Percentiles rank a stretch among this genome's conserved stretches.
Conservation (phyloP, 345 rosid genomes). For the Arabis hirsuta region DNA sequence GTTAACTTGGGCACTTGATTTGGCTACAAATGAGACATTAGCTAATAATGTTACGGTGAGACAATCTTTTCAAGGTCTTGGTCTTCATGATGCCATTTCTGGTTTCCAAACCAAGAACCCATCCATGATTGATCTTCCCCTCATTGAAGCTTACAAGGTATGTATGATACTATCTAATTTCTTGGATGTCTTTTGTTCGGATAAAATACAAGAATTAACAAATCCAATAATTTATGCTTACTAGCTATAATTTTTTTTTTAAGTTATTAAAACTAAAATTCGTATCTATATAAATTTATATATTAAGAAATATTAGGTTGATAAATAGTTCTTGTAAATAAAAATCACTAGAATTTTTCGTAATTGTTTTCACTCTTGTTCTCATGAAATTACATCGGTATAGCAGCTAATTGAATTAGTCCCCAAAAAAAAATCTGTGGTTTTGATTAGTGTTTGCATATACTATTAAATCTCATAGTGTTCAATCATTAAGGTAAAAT, state of each 20-base stretch:
- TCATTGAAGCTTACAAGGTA: constrained; percentile 75
- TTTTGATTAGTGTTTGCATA: background rate
- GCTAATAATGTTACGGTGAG: constrained; percentile 57
- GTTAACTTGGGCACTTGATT: constrained; percentile 65
- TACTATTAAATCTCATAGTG: background rate
- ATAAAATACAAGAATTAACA: background rate
- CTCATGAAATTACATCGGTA: background rate
- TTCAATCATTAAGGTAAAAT: background rate
- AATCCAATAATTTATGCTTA: background rate
- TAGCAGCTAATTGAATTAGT: background rate
- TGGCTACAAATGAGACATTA: constrained; percentile 59
- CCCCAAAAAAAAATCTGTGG: background rate
- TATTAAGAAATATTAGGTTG: background rate
- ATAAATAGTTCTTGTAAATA: too few species aligned
- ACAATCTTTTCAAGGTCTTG: constrained; percentile 61
- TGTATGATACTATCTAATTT: constrained; percentile 40
- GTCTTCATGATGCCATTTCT: constrained; percentile 56
- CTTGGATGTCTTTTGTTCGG: background rate
- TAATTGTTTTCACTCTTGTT: too few species aligned
- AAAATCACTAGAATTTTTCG: background rate
- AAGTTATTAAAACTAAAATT: background rate
- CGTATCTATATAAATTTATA: background rate
- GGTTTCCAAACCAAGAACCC: constrained; percentile 77
- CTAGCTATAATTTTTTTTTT: background rate
- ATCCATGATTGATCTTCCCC: constrained; percentile 68